These are phyloP conservation scores for Ceratopteris richardii DNA, from an alignment of 75 land plant species.

Conservation along the genomic window DNA sequence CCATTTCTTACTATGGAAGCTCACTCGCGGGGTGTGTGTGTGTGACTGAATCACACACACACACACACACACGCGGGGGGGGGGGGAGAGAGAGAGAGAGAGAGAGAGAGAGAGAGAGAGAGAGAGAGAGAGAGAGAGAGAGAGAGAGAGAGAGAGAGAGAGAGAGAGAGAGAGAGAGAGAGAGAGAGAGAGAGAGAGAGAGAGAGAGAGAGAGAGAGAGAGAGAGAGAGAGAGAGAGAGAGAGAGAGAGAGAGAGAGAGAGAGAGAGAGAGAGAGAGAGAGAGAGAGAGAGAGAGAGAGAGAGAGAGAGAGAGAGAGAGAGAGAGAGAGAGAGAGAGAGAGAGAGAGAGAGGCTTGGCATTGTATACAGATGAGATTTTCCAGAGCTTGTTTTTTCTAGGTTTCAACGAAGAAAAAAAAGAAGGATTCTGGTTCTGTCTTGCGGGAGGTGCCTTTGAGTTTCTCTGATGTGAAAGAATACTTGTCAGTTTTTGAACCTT, in stretches of 20 bases:
- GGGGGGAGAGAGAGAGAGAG: too few species aligned
- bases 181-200: too few species aligned
- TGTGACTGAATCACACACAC: too few species aligned
- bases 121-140: too few species aligned
- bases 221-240: too few species aligned
- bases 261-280: too few species aligned
- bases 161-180: too few species aligned
- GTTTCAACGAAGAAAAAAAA: constrained; percentile 13
- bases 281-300: background rate
- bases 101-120: too few species aligned
- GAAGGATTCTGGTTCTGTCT: constrained; percentile 2
- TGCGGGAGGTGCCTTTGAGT: constrained; percentile 47
- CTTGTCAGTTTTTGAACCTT: constrained; percentile 67
- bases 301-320: background rate
- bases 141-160: too few species aligned
- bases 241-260: too few species aligned
- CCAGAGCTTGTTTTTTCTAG: constrained; percentile 6
- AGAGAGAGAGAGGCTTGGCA: background rate
- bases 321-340: background rate
- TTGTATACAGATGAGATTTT: background rate
- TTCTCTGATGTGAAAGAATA: constrained; percentile 67
- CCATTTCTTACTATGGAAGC: background rate
- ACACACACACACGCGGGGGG: too few species aligned
- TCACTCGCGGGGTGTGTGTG: background rate
- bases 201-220: too few species aligned